Evolutionary conservation across 768 basidiomycete species (phyloP), one percentile per base, ranked within the genome.

Genomic region (Boletus sp.): DNA sequence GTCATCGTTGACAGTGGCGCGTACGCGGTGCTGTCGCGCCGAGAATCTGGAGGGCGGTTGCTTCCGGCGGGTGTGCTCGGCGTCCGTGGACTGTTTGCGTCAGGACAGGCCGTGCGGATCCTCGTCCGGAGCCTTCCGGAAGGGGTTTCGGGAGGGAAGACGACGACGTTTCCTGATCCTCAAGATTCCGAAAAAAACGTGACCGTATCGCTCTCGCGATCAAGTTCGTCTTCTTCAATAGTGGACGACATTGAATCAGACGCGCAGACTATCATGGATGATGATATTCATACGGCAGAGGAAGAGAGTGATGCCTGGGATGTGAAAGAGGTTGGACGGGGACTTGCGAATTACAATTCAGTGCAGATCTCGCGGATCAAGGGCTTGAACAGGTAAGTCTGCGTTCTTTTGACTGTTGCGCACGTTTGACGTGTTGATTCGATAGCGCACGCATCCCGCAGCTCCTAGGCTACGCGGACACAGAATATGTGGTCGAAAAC

Each of bases 401-500:
- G 11, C 10, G 43, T 37, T 51, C 13, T 27, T n/a, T 17, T 40
- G 35, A 9, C 8, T 5, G 39, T n/a, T 25, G 4, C 9, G 10
- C 38, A 15, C 33, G 17, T 42, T 42, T 49, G 53, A 53, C 54
- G 59, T 55, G 61, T 32, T 53, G 1, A 44, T 47, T 57, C 50
- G 17, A 7, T 67, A 98, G 96, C 60, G 86, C 91, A 2, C 80
- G 89, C 48, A 83, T 99, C 37, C 75, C 87, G 9, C 82, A 85
- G 55, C 64, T 94, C 7, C 71, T 99, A 45, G 96, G 94, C 3
- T 98, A 99, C 70, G 90, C 90, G 14, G 97, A 99, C 67, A 90
- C 92, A 27, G 97, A 98, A 69, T 90, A 98, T 73, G 94, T 98
- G 45, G 95, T 96, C 7, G 97, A 98, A 66, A 92, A 94, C 64